A percentile compares a stretch with the other conserved stretches of the same genome.
These are phyloP conservation scores for Rubroboletus satanas DNA, from an alignment of 768 basidiomycete genomes.

Conservation along the genomic window DNA sequence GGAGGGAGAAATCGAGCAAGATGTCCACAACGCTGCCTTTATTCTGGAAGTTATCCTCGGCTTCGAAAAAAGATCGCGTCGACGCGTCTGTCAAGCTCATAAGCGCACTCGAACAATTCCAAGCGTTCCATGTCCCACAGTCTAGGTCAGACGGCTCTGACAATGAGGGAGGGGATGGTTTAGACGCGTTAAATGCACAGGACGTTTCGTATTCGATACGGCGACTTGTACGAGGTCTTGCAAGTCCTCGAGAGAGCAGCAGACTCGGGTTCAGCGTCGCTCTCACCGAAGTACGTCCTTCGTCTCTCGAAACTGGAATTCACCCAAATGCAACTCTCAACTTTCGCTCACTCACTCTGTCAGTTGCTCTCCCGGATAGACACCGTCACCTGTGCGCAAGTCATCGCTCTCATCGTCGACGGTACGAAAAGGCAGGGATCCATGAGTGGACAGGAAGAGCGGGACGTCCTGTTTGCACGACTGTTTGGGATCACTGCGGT, in stretches of 20 bases:
- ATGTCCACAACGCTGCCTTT: slow-evolving; percentile 89
- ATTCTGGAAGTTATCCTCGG: slow-evolving; percentile 90
- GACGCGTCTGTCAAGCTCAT: slow-evolving; percentile 85
- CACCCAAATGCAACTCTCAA: background rate
- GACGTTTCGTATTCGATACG: slow-evolving; percentile 93
- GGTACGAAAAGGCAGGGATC: slow-evolving; percentile 68
- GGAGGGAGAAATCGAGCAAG: background rate
- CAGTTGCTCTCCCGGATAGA: slow-evolving; percentile 77
- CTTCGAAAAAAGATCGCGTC: slow-evolving; percentile 73
- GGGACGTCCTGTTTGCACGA: slow-evolving; percentile 88
- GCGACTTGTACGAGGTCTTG: slow-evolving; percentile 80
- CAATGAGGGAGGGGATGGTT: slow-evolving; percentile 47
- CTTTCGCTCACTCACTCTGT: background rate
- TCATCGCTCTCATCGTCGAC: slow-evolving; percentile 70
- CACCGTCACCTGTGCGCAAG: slow-evolving; percentile 74
- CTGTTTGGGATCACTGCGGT: slow-evolving; percentile 86
- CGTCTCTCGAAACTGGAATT: background rate
- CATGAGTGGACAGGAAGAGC: slow-evolving; percentile 87
- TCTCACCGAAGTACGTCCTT: slow-evolving; percentile 76
- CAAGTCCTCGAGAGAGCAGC: slow-evolving; percentile 90
- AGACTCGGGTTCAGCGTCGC: slow-evolving; percentile 94
- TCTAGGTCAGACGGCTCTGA: slow-evolving; percentile 35
- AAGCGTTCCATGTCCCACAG: slow-evolving; percentile 57
- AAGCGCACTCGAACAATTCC: slow-evolving; percentile 79
- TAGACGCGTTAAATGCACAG: slow-evolving; percentile 73